Conservation (phyloP, 805 yeast species). For the Schwanniomyces pseudopolymorphus region DNA sequence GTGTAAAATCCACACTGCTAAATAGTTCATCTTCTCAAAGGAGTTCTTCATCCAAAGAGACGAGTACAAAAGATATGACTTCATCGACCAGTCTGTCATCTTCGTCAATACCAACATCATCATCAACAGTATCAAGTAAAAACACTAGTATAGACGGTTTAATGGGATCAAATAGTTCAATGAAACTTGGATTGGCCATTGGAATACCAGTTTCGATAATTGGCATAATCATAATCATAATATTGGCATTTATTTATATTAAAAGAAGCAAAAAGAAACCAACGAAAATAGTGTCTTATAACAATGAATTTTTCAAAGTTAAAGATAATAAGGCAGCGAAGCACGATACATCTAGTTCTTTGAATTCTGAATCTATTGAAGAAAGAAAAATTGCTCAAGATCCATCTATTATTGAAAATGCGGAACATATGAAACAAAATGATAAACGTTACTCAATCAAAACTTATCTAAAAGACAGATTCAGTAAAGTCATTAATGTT, state of each 20-base stretch:
- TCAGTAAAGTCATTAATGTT: slow-evolving; percentile 24
- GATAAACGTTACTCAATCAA: slow-evolving; percentile 15
- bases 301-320: slow-evolving; percentile 6
- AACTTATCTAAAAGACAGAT: slow-evolving; percentile 15
- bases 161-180: slow-evolving; percentile 6
- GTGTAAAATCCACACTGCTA: background rate
- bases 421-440: slow-evolving; percentile 2
- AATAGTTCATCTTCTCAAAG: background rate
- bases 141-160: background rate
- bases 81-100: too few relatives aligned
- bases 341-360: slow-evolving; percentile 1
- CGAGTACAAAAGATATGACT: too few relatives aligned
- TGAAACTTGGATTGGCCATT: slow-evolving; percentile 29
- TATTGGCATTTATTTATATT: slow-evolving; percentile 20
- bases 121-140: background rate
- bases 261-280: slow-evolving; percentile 13
- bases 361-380: background rate
- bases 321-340: background rate
- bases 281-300: slow-evolving; percentile 8
- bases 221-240: slow-evolving; percentile 17
- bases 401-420: background rate
- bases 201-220: slow-evolving; percentile 33
- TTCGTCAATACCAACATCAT: background rate
- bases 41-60: background rate
- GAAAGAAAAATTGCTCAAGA: background rate